Base-by-base conservation (phyloP, 1,284 basidiomycete species). In the Phenoliferia sp. region DNA sequence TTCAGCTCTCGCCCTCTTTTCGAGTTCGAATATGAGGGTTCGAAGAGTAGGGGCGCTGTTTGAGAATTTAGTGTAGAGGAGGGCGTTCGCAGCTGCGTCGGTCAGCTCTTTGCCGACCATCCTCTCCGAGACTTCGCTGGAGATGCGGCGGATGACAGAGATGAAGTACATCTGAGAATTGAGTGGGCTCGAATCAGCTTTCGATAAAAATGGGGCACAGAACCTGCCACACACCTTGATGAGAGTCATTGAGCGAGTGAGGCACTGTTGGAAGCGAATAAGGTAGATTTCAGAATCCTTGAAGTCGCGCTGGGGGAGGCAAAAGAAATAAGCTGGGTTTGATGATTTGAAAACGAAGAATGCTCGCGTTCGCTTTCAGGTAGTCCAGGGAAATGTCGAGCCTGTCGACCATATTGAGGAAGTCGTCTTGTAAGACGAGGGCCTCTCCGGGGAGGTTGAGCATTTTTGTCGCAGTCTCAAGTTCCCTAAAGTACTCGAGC, bases 131-230 rank as follows among this genome's bases (percentile, higher is more conserved):
- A 94, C 84, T 90, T 29, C 85, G 80, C 1, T 87, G 86, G 16
- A 94, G 82, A 1, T 87, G 85, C 64, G 87, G 84, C 70, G 69
- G 16, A 96, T 82, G 2, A 89, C 88, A 4, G 89, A 88, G 29
- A 94, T 87, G 75, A 95, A 94, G 80, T 89, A 92, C 85, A 96
- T 92, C 48, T n/a, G n/a, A n/a, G n/a, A n/a, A n/a, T n/a, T n/a
- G n/a, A n/a, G n/a, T n/a, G n/a, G n/a, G n/a, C n/a, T n/a, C n/a
- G n/a, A n/a, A n/a, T n/a, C n/a, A n/a, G n/a, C n/a, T n/a, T n/a
- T n/a, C n/a, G n/a, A n/a, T n/a, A n/a, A n/a, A n/a, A n/a, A n/a
- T n/a, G n/a, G n/a, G n/a, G n/a, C n/a, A n/a, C n/a, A n/a, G n/a
- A n/a, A n/a, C n/a, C n/a, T n/a, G n/a, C n/a, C n/a, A n/a, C n/a